Conservation (phyloP, 2,329 filamentous ascomycete genomes). For the Talaromyces amestolkiae region DNA sequence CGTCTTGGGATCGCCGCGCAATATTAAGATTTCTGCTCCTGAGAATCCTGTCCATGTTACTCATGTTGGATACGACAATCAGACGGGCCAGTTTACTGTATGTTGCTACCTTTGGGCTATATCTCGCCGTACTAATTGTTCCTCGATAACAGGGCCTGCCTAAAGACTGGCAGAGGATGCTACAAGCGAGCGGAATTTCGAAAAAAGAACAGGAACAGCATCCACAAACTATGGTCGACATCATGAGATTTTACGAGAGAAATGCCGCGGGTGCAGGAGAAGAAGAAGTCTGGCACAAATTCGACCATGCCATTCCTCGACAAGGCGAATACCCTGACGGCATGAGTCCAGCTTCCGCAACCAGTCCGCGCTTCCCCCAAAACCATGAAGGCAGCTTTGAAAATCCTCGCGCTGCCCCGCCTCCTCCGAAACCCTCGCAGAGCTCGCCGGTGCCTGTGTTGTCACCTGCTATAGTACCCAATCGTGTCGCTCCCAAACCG, state of each 20-base stretch:
- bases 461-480: constrained; percentile 58
- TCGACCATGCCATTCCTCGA: constrained; percentile 74
- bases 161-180: constrained; percentile 94
- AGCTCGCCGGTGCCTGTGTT: constrained; percentile 43
- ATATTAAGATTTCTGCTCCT: constrained; percentile 92
- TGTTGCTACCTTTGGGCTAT: constrained; percentile 9
- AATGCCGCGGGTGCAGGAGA: constrained; percentile 77
- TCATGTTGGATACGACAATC: constrained; percentile 94
- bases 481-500: constrained; percentile 82
- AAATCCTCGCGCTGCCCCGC: constrained; percentile 89
- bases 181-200: constrained; percentile 93
- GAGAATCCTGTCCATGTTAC: constrained; percentile 98
- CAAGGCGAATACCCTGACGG: constrained; percentile 44
- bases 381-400: constrained; percentile 94
- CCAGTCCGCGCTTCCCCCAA: constrained; percentile 81
- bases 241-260: constrained; percentile 96
- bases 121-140: constrained; percentile 11
- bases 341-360: constrained; percentile 51
- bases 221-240: constrained; percentile 91
- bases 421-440: constrained; percentile 61
- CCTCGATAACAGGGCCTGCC: constrained; percentile 68
- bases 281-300: constrained; percentile 92
- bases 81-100: constrained; percentile 94
- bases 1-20: constrained; percentile 78
- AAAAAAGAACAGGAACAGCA: constrained; percentile 95